A percentile compares a stretch with the other conserved stretches of the same genome.
phyloP scores from a whole-genome alignment of 78 protist genomes.

The Isochrysis galbana region DNA sequence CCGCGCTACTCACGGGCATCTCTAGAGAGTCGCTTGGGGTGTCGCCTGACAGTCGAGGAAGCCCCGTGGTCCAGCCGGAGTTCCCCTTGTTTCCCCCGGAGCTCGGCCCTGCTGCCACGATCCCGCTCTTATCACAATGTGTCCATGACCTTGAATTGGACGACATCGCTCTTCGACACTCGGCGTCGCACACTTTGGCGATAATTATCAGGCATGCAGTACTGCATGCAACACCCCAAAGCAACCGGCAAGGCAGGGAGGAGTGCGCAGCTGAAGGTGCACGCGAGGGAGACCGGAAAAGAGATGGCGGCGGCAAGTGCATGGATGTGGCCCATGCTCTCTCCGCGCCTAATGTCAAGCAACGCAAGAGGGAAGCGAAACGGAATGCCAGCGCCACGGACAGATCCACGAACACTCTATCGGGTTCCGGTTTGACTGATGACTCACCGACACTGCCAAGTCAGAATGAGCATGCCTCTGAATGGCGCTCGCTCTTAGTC shows the following conservation, averaged over 20 bases:
- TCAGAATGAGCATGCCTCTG: background rate
- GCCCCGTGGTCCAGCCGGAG: too few species aligned
- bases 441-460: background rate
- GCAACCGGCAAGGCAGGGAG: too few species aligned
- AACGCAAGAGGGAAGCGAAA: background rate
- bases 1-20: background rate
- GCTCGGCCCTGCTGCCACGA: background rate
- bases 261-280: background rate
- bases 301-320: background rate
- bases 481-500: background rate
- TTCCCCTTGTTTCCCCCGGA: too few species aligned
- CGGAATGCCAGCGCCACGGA: background rate
- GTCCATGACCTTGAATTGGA: background rate
- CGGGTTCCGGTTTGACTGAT: too few species aligned
- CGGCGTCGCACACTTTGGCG: background rate
- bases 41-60: too few species aligned
- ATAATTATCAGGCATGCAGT: background rate
- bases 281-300: too few species aligned
- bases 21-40: too few species aligned
- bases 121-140: background rate
- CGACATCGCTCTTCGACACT: background rate
- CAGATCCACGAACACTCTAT: background rate
- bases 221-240: background rate
- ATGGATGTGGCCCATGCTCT: too few species aligned
- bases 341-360: too few species aligned